Conservation (phyloP, 2,329 filamentous ascomycete species). For the Neofusicoccum parvum region DNA sequence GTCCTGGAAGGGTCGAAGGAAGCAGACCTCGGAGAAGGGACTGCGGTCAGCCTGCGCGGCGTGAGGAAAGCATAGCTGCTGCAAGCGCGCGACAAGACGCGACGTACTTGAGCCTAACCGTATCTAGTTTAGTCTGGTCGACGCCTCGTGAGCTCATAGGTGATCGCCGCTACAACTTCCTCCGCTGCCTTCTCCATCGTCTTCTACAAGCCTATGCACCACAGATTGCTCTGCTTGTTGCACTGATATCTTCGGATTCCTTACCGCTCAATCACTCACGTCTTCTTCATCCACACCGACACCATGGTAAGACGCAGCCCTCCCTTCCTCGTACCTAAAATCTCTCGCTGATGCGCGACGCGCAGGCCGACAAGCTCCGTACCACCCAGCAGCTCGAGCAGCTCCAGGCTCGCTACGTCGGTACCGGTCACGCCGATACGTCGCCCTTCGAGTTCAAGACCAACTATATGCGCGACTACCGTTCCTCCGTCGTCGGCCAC, state of each 20-base stretch:
- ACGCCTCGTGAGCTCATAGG: neutral
- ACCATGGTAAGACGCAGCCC: neutral
- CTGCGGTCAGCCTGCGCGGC: neutral
- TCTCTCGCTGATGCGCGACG: constrained; percentile 1
- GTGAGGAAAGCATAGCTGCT: neutral
- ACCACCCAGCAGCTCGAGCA: constrained; percentile 97
- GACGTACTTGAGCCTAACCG: neutral
- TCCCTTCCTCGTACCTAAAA: neutral
- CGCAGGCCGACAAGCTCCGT: constrained; percentile 90
- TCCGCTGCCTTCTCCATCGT: neutral
- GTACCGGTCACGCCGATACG: constrained; percentile 94
- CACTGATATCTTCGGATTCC: neutral
- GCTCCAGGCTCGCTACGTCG: constrained; percentile 92
- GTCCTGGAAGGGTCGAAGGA: neutral
- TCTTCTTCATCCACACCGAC: neutral
- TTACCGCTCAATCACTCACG: neutral
- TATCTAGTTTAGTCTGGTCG: neutral
- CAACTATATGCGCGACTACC: constrained; percentile 93
- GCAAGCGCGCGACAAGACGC: neutral
- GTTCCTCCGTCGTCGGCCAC: constrained; percentile 86
- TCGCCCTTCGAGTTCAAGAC: constrained; percentile 97
- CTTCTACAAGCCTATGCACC: neutral
- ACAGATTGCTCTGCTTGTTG: neutral
- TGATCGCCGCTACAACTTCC: constrained; percentile 17
- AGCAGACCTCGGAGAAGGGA: neutral